These are phyloP conservation scores for Sphaerosporella brunnea DNA, from an alignment of 495 filamentous ascomycete genomes.

Conservation along the genomic window DNA sequence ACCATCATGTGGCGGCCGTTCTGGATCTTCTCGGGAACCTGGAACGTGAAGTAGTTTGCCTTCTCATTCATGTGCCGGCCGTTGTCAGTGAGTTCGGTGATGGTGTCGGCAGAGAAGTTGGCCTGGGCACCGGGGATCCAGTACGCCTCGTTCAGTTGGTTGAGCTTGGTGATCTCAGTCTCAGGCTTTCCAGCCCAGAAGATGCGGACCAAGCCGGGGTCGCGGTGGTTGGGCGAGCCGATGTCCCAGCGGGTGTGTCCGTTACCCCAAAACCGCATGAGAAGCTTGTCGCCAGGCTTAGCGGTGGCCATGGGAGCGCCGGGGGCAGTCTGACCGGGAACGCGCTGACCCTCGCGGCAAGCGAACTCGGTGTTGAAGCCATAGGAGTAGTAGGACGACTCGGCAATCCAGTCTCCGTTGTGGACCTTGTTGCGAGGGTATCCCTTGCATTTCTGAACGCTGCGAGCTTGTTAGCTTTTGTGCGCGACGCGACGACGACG, in stretches of 20 bases:
- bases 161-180: slow-evolving; percentile 13
- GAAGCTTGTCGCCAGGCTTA: slow-evolving; percentile 17
- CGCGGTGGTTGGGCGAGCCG: slow-evolving; percentile 17
- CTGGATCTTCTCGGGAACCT: slow-evolving; percentile 12
- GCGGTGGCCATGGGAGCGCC: slow-evolving; percentile 22
- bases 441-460: slow-evolving; percentile 14
- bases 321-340: slow-evolving; percentile 8
- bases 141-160: slow-evolving; percentile 16
- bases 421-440: slow-evolving; percentile 11
- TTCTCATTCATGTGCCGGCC: slow-evolving; percentile 18
- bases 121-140: slow-evolving; percentile 18
- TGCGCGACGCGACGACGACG: not conserved
- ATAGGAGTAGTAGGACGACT: slow-evolving; percentile 21
- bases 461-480: not conserved
- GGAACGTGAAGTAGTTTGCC: slow-evolving; percentile 19
- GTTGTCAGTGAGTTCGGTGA: slow-evolving; percentile 8
- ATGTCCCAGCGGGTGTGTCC: slow-evolving; percentile 21
- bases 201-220: slow-evolving; percentile 23
- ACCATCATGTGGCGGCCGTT: slow-evolving; percentile 19
- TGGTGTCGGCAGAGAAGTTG: slow-evolving; percentile 19
- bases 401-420: slow-evolving; percentile 19
- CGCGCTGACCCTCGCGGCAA: slow-evolving; percentile 3
- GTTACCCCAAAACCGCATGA: slow-evolving; percentile 22
- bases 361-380: slow-evolving; percentile 15
- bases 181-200: slow-evolving; percentile 21